Base-by-base conservation (phyloP, 768 basidiomycete genomes). In the Mycena galopus region DNA sequence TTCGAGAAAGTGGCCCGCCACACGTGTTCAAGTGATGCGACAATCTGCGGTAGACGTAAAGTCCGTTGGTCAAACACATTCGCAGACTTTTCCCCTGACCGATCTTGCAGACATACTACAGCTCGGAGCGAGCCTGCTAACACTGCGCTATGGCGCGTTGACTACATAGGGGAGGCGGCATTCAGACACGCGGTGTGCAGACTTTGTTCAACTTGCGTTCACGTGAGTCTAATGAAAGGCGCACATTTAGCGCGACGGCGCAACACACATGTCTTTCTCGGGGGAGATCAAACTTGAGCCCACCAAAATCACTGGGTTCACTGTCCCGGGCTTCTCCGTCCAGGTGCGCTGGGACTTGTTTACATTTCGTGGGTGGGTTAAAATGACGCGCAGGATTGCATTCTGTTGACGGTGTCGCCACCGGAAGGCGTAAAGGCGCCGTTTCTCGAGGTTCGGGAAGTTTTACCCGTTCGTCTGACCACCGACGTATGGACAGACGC, bases 41-140 rank as follows among this genome's bases (percentile, higher is more conserved):
- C 93, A 94, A 78, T 87, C 88, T 4, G 87, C 86, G 8, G 91
- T 93, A 12, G 92, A 94, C 78, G 90, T 91, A 29, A 87, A 87
- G 88, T 87, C 70, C 35, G 82, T 67, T 4, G 44, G 23, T 61
- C 42, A 6, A 14, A 4, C 4, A 2, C 29, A 21, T 29, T 33
- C 32, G 5, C 71, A 66, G 50, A 23, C 19, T 30, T 25, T 51
- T 27, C 3, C 14, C 33, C 58, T 51, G 65, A 58, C 7, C 25
- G 56, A 21, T 25, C 25, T 37, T 61, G 27, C 72, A 91, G 90
- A 51, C 89, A 90, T 75, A 76, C 82, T 5, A 69, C 85, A 7
- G 17, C 19, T 29, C 29, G 25, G 21, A 75, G 87, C n/a, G 75
- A 85, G 16, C 87, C 86, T 1, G 87, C 88, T n/a, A 92, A 90